Evolutionary conservation across 495 filamentous ascomycete genomes (phyloP), one percentile per base, ranked within the genome.

Genomic region (Tuber microsphaerosporum): DNA sequence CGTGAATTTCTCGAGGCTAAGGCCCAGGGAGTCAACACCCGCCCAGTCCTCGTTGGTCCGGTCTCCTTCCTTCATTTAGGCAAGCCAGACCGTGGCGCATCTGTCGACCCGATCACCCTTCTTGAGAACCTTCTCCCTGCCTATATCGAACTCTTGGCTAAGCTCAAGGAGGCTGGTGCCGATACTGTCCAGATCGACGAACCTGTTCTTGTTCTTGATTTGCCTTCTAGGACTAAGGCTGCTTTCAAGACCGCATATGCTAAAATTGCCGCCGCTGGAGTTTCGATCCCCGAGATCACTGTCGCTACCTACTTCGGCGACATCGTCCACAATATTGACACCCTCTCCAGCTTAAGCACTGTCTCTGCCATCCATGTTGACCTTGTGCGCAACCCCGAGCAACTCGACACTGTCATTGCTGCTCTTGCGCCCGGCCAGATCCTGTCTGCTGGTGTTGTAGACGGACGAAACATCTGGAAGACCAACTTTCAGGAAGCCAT

Each of bases 391-490:
- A 92, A 97, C 88, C 95, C 95, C 69, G 94, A 97, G 87, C 95
- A 99, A 87, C 92, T 99, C 71, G 90, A 93, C 46, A 88, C 89
- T 71, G 92, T 97, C 82, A 83, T 92, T 73, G 86, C 84, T 77
- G 88, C 90, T 78, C 89, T 97, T 73, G 93, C 94, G 81, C 87
- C 92, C 77, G 91, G 92, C 82, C 95, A 97, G 86, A 85, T 90
- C 75, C 91, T 99, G 75, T 98, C 96, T 74, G 89, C 89, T 81
- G 95, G 95, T 91, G 91, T 99, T 80, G 95, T 99, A 78, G 94
- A 98, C 82, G 96, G 95, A 81, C 92, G 95, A 83, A 99, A 99
- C 89, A 99, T 99, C 89, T 99, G 95, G 95, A 98, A 99, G 93
- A 97, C 93, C 86, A 93, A 97, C 89, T 91, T 97, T 85, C 89